Percentiles rank a stretch among this genome's conserved stretches.
phyloP scores from a whole-genome alignment of 1,139 yeast genomes.

The Zygoascus meyerae region DNA sequence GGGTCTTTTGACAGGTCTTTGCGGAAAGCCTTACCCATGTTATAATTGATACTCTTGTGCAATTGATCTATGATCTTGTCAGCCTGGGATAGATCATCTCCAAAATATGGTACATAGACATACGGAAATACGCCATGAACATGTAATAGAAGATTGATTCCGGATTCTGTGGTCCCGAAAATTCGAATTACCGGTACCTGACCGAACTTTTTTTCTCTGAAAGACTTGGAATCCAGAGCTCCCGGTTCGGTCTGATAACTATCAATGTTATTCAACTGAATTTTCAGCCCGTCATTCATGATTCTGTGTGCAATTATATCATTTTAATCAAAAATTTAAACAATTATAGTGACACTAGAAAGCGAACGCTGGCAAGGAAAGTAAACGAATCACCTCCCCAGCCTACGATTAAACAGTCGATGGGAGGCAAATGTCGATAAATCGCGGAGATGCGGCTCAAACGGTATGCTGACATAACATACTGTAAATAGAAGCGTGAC shows the following conservation, averaged over 20 bases:
- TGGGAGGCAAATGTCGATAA: no score
- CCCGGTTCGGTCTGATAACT: slow-evolving; percentile 51
- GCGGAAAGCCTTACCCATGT: slow-evolving; percentile 28
- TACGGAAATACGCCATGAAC: slow-evolving; percentile 85
- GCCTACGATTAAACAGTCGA: no score
- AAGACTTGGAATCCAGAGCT: slow-evolving; percentile 36
- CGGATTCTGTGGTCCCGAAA: slow-evolving; percentile 59
- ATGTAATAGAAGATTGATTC: slow-evolving; percentile 57
- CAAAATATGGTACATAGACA: slow-evolving; percentile 56
- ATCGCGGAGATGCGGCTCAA: no score
- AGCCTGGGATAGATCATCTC: slow-evolving; percentile 27
- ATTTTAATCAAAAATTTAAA: no score
- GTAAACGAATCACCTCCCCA: no score
- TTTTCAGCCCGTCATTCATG: slow-evolving; percentile 4
- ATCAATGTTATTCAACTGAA: slow-evolving; percentile 45
- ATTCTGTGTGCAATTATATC: no score
- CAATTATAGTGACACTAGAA: no score
- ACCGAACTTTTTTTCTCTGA: slow-evolving; percentile 25
- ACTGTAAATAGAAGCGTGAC: no score
- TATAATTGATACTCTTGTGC: slow-evolving; percentile 25
- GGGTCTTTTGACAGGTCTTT: slow-evolving; percentile 26
- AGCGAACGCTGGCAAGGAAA: no score
- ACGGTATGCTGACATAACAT: no score
- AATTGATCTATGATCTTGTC: slow-evolving; percentile 22
- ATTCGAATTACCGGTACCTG: slow-evolving; percentile 73